These are phyloP conservation scores for Phylloporus sp. DNA, from an alignment of 768 basidiomycete species.

Conservation along the genomic window DNA sequence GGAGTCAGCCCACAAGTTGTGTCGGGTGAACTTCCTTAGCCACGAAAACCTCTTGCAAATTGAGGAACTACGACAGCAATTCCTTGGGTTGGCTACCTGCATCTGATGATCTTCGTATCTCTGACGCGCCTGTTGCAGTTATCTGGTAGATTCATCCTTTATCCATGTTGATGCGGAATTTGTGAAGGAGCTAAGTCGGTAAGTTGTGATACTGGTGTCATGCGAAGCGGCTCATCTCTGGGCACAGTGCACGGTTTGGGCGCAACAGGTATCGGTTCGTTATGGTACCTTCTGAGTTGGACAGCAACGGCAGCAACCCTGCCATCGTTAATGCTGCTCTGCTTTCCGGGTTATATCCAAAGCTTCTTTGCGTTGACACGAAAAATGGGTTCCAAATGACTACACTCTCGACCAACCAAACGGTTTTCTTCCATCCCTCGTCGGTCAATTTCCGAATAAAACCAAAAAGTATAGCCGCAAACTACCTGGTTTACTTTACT, in stretches of 20 bases:
- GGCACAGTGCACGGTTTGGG: constrained; percentile 63
- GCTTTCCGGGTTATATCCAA: constrained; percentile 86
- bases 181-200: constrained; percentile 70
- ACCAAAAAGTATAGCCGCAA: constrained; percentile 65
- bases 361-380: constrained; percentile 71
- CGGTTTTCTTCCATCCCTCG: constrained; percentile 80
- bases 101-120: background rate
- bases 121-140: constrained; percentile 40
- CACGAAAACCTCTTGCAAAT: constrained; percentile 95
- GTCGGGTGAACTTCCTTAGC: constrained; percentile 74
- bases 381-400: constrained; percentile 54
- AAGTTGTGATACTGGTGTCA: background rate
- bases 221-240: constrained; percentile 3
- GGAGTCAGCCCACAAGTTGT: constrained; percentile 66
- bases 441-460: constrained; percentile 82
- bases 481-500: constrained; percentile 81
- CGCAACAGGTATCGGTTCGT: constrained; percentile 77
- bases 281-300: constrained; percentile 62
- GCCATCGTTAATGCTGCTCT: constrained; percentile 77
- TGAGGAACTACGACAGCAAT: constrained; percentile 92
- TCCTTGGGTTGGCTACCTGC: constrained; percentile 51
- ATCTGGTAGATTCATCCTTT: constrained; percentile 86
- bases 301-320: constrained; percentile 63
- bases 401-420: constrained; percentile 80
- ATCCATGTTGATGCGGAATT: constrained; percentile 64